Evolutionary conservation across 192 early-diverging fungal species (phyloP), one percentile per base, ranked within the genome.

Genomic region (Backusella liffmaniae): DNA sequence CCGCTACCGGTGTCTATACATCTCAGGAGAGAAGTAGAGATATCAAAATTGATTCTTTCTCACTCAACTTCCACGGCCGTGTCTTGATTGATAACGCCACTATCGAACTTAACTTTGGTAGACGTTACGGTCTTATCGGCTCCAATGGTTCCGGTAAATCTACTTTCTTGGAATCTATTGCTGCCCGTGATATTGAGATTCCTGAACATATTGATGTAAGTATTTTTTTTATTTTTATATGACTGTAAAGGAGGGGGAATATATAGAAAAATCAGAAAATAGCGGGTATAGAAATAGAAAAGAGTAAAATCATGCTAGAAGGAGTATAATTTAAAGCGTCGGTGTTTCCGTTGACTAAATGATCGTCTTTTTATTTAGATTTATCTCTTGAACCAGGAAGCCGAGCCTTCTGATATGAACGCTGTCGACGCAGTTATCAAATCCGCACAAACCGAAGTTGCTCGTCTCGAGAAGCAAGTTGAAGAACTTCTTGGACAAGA

Each of bases 91-190:
- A 93, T 72, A 97, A 99, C 81, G 91, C 96, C 44, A 92, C 90
- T 37, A 91, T 99, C 62, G 97, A 99, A 87, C 91, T 99, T 84
- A 99, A 99, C 92, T 98, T 93, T 87, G 98, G 98, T 77, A 92
- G 97, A 84, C 90, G 98, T 73, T 86, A 84, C 39, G 98, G 96
- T 81, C 89, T 99, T 68, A 88, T 99, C 71, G 97, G 96, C 39
- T 86, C 92, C 2, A 99, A 99, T 88, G 98, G 98, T 26, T 93
- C 91, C 73, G 98, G 98, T 67, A 86, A 84, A 53, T 95, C 95
- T 15, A 99, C 98, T 32, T 98, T 99, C 85, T 85, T 99, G 72
- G 89, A 92, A 74, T 94, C 93, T 44, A 90, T 99, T 83, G 95
- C 95, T 74, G 92, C 90, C 67, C 90, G 96, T 81, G 98, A 99